Conservation (phyloP, 225 moss, liverwort and hornwort genomes). For the Lunularia cruciata region DNA sequence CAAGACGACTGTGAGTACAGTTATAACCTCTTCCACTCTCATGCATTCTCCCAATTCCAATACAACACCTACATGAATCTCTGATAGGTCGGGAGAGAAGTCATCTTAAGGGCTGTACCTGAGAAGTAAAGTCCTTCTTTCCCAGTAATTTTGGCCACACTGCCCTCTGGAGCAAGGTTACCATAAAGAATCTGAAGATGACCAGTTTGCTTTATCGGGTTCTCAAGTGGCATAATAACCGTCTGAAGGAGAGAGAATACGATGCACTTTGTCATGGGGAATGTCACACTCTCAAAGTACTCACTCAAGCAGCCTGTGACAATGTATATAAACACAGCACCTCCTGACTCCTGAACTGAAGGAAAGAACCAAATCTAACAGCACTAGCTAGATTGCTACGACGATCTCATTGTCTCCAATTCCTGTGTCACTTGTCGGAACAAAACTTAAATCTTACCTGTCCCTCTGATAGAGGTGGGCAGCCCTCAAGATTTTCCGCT, state of each 20-base stretch:
- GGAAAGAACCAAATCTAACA: too few species aligned
- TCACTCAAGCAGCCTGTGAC: too few species aligned
- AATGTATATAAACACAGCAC: not conserved
- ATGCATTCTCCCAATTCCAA: too few species aligned
- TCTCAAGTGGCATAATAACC: slow-evolving; percentile 60
- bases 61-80: too few species aligned
- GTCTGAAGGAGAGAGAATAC: slow-evolving; percentile 26
- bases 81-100: too few species aligned
- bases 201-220: slow-evolving; percentile 75
- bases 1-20: too few species aligned
- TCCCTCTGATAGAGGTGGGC: slow-evolving; percentile 60
- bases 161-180: slow-evolving; percentile 84
- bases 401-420: too few species aligned
- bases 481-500: slow-evolving; percentile 69
- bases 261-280: not conserved
- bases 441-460: slow-evolving; percentile 63
- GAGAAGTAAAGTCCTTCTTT: slow-evolving; percentile 88
- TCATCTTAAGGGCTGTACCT: slow-evolving; percentile 32
- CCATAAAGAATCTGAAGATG: slow-evolving; percentile 92
- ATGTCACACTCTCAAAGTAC: too few species aligned
- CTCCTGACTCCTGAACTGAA: too few species aligned
- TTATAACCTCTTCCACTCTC: too few species aligned
- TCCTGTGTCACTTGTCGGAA: too few species aligned
- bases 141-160: slow-evolving; percentile 95
- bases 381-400: too few species aligned